Evolutionary conservation across 2,329 filamentous ascomycete genomes (phyloP).

Genomic region (Beauveria brongniartii): DNA sequence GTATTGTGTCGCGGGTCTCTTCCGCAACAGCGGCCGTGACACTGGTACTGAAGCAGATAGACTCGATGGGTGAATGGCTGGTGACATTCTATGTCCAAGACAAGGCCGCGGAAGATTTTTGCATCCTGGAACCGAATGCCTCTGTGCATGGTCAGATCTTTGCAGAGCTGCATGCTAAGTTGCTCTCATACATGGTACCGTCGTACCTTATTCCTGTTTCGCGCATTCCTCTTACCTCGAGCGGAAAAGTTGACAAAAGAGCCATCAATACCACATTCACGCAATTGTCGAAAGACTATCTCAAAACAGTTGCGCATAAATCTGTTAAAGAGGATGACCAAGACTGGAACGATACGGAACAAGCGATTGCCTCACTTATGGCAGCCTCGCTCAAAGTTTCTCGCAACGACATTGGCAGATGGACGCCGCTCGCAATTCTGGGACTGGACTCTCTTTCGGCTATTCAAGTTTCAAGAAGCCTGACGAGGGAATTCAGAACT

Average conservation of each 20-base stretch:
- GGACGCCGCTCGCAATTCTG: conserved; percentile 67
- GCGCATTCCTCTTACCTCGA: conserved; percentile 60
- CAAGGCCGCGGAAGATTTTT: conserved; percentile 20
- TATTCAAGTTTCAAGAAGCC: conserved; percentile 55
- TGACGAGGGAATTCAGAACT: conserved; percentile 39
- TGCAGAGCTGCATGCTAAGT: conserved; percentile 39
- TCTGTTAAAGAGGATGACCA: conserved; percentile 23
- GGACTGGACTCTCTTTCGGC: conserved; percentile 80
- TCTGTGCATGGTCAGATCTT: conserved; percentile 41
- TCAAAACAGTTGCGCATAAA: conserved; percentile 29
- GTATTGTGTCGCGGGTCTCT: conserved; percentile 43
- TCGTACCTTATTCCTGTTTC: conserved; percentile 63
- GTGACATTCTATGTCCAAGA: conserved; percentile 60
- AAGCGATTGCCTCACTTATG: conserved; percentile 45
- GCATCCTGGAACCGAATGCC: conserved; percentile 28
- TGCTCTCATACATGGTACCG: conserved; percentile 76
- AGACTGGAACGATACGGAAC: conserved; percentile 49
- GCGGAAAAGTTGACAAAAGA: conserved; percentile 64
- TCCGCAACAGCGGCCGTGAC: conserved; percentile 55
- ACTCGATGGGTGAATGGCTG: conserved; percentile 42
- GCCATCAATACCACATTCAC: conserved; percentile 42
- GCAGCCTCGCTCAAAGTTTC: conserved; percentile 40
- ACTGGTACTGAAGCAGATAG: conserved; percentile 42
- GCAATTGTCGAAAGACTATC: conserved; percentile 33
- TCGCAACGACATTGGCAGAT: conserved; percentile 42